Evolutionary conservation across 1,139 yeast genomes (phyloP), one percentile per base, ranked within the genome.

Genomic region (Suhomyces bribrorum): DNA sequence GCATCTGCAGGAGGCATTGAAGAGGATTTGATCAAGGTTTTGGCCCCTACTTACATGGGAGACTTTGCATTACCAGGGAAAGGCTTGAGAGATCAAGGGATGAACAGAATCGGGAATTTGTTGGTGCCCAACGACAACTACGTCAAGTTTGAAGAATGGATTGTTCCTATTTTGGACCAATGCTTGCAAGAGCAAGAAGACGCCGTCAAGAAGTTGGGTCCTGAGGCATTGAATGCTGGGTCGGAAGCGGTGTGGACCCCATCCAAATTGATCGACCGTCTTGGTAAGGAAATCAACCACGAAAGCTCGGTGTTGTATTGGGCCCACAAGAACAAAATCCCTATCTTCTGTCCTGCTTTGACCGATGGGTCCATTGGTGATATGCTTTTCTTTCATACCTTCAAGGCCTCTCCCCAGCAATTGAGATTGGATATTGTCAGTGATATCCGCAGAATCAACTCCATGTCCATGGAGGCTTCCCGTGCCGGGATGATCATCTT

Each of bases 331-430:
- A 92, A 92, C 70, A 67, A 89, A 54, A 94, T 92, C 46, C 99
- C 99, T 9, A 80, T 92, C 28, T 92, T 92, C 65, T 92, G 97
- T 64, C 99, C 99, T 16, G 95, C 97, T 5, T 71, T 92, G 45
- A 92, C 99, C 4, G 99, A 92, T 66, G 99, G 99, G 12, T 88
- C 97, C 32, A 84, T 92, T 54, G 99, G 99, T 47, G 99, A 92
- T 61, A 92, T 92, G 99, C 76, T 92, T 43, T 92, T 92, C 62
- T 92, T 94, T 84, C 97, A 92, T 65, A 92, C 98, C 13, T 92
- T 89, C 76, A 89, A 87, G 64, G 78, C 96, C 2, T 83, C 95
- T 32, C 97, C 97, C 32, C 81, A 81, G 51, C 96, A 89, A 59
- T 69, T 94, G 44, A 78, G 95, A 59, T 71, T 92, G 37, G 99